Evolutionary conservation across 2,329 filamentous ascomycete genomes (phyloP), one percentile per base, ranked within the genome.

Genomic region (Sclerotiophoma versabilis): DNA sequence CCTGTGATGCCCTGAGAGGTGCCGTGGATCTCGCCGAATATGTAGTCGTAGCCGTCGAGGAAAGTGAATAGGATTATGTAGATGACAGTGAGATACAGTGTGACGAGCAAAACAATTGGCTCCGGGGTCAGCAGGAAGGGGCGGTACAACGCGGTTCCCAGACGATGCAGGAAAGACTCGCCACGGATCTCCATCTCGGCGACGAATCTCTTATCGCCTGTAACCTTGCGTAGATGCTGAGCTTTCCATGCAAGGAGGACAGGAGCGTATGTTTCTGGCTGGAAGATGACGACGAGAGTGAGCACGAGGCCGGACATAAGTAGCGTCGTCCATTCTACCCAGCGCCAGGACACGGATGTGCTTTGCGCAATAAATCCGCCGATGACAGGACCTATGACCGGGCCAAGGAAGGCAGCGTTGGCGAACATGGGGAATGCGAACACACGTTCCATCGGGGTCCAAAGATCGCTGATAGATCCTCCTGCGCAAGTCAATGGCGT

Each of bases 21-120:
- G 4, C 71, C 68, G 61, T 84, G 80, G 0, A 79, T 81, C 3
- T 81, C 72, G 26, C 71, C 69, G 70, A 85, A 85, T 39, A 85
- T 79, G 39, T 76, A 79, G 0, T 78, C 75, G 65, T 80, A 83
- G 1, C 82, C 82, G 2, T 80, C 76, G 4, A 84, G 75, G 45
- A 84, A 81, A 0, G 81, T 80, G 64, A 84, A 85, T 0, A 84
- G 69, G 0, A 83, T 74, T 17, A 83, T 80, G 56, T 85, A 85
- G 2, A 83, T 64, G 0, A 84, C 74, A 0, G 79, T 77, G 27
- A 85, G 74, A 52, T 85, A 85, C 0, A 84, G 42, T 0, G 78
- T 76, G 53, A 84, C 73, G 5, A 80, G 69, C 6, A 82, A 70
- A 34, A 83, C 76, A 56, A 83, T 80, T 0, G 80, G 80, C 3